Evolutionary conservation across 805 yeast genomes (phyloP).

Genomic region (Candida lessepsii): DNA sequence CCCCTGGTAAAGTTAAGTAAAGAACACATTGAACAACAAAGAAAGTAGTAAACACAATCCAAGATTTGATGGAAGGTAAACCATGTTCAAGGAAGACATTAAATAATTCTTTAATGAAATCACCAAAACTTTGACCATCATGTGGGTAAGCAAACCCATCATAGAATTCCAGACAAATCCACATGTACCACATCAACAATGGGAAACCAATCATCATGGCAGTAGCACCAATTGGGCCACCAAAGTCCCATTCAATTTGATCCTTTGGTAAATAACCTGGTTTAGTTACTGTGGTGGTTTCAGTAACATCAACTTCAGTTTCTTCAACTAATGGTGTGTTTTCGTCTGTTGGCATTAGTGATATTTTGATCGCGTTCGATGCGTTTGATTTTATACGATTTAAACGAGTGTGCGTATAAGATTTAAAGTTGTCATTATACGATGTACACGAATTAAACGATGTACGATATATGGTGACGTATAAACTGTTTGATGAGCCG

Average conservation of each 20-base stretch:
- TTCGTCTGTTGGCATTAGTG: no score
- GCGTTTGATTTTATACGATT: no score
- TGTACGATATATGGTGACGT: no score
- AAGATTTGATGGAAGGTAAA: conserved; percentile 57
- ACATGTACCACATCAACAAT: conserved; percentile 91
- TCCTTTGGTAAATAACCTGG: conserved; percentile 39
- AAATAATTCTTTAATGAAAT: conserved; percentile 45
- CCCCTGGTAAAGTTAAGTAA: conserved; percentile 85
- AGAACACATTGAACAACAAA: conserved; percentile 66
- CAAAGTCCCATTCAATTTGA: conserved; percentile 81
- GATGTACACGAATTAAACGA: not conserved
- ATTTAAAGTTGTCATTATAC: no score
- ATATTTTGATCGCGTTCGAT: no score
- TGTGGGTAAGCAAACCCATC: conserved; percentile 71
- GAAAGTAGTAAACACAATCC: conserved; percentile 71
- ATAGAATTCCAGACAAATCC: conserved; percentile 84
- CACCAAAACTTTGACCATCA: conserved; percentile 51
- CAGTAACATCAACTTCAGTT: not conserved
- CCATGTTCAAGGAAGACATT: conserved; percentile 50
- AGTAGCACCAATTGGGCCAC: conserved; percentile 85
- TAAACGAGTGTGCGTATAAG: no score
- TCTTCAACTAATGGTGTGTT: conserved; percentile 5
- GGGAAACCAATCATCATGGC: conserved; percentile 96
- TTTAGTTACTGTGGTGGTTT: not conserved
- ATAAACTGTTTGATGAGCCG: no score